A percentile compares a stretch with the other conserved stretches of the same genome.
phyloP scores from a whole-genome alignment of 2,329 filamentous ascomycete genomes.

The Dryadomyces sulphureus region DNA sequence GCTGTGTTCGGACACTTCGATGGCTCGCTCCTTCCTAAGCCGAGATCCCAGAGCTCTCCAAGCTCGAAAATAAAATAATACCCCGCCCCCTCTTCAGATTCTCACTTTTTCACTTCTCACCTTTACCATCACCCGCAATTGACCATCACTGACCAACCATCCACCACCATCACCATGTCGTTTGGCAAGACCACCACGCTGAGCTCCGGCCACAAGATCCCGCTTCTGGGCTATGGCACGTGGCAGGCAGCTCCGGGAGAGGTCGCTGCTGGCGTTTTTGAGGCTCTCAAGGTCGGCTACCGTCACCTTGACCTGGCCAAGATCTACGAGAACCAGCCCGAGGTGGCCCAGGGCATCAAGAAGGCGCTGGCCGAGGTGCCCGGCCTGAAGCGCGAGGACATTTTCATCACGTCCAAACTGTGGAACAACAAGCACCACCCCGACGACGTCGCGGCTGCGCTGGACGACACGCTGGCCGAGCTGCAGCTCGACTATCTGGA shows the following conservation, averaged over 20 bases:
- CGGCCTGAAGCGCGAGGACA: constrained; percentile 37
- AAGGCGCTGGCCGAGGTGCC: constrained; percentile 26
- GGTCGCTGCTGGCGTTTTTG: constrained; percentile 40
- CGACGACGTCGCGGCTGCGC: constrained; percentile 38
- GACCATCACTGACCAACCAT: neutral
- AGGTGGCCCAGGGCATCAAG: constrained; percentile 41
- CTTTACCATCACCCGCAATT: neutral
- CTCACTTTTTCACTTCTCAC: neutral
- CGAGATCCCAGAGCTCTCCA: neutral
- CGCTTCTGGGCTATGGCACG: constrained; percentile 25
- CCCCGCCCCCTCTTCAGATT: neutral
- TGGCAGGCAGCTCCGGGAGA: constrained; percentile 23
- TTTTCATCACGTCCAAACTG: constrained; percentile 55
- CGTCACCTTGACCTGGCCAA: constrained; percentile 38
- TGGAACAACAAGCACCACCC: constrained; percentile 50
- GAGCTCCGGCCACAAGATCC: constrained; percentile 43
- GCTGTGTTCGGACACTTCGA: neutral
- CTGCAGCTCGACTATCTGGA: constrained; percentile 44
- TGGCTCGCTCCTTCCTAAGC: neutral
- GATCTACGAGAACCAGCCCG: constrained; percentile 38
- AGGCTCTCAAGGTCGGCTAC: constrained; percentile 47
- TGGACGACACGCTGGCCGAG: constrained; percentile 39
- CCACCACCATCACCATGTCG: constrained; percentile 31
- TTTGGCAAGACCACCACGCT: constrained; percentile 40
- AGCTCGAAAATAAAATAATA: neutral